Percentiles rank a stretch among this genome's conserved stretches.
These are phyloP conservation scores for Botrytis cinerea DNA, from an alignment of 2,329 filamentous ascomycete species.

Conservation along the genomic window DNA sequence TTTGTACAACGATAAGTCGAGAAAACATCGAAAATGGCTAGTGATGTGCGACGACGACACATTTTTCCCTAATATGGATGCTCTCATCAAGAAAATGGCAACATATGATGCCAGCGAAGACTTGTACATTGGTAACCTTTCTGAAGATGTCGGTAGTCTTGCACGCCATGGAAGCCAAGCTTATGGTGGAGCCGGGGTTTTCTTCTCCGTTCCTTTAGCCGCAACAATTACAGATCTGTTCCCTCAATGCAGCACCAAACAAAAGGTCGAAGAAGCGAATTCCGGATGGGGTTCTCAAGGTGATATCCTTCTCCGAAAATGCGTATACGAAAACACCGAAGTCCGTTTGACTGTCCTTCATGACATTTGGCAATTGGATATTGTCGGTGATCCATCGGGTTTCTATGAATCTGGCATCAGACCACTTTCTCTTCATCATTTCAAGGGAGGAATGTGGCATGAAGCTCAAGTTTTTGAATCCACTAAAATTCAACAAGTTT, in stretches of 20 bases:
- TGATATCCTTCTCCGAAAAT: slow-evolving; percentile 40
- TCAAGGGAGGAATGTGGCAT: slow-evolving; percentile 56
- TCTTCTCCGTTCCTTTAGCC: slow-evolving; percentile 47
- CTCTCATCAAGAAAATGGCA: slow-evolving; percentile 35
- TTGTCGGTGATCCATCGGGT: slow-evolving; percentile 38
- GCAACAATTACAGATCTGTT: slow-evolving; percentile 50
- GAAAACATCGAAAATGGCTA: slow-evolving; percentile 48
- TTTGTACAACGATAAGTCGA: slow-evolving; percentile 54
- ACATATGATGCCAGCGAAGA: slow-evolving; percentile 34
- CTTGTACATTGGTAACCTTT: slow-evolving; percentile 41
- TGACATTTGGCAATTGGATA: slow-evolving; percentile 40
- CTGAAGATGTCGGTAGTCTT: slow-evolving; percentile 40
- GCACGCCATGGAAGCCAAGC: slow-evolving; percentile 41
- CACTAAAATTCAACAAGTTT: slow-evolving; percentile 37
- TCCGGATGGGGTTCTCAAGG: slow-evolving; percentile 56
- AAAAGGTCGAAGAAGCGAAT: slow-evolving; percentile 57
- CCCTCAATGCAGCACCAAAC: slow-evolving; percentile 49
- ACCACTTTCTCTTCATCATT: slow-evolving; percentile 40
- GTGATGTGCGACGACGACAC: slow-evolving; percentile 43
- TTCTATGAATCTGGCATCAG: slow-evolving; percentile 40
- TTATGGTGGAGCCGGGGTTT: slow-evolving; percentile 41
- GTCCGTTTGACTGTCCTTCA: slow-evolving; percentile 38
- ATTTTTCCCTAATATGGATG: slow-evolving; percentile 40
- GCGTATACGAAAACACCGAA: slow-evolving; percentile 41
- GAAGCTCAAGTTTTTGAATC: slow-evolving; percentile 35